Percentiles rank a stretch among this genome's conserved stretches.
Conservation (phyloP, 768 basidiomycete species). For the Leccinum pellstonianum region DNA sequence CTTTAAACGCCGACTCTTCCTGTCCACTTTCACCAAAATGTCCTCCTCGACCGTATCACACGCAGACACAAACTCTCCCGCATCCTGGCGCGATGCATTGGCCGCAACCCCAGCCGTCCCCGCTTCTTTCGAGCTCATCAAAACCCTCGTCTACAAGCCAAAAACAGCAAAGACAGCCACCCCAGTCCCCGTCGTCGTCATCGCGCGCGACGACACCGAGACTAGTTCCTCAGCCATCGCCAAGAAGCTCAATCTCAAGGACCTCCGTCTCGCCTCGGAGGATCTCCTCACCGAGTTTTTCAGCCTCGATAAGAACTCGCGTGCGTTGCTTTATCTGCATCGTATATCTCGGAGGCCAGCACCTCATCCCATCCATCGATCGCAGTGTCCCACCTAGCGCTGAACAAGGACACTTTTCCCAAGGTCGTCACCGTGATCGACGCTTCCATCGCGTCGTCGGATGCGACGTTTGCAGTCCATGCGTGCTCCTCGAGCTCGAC, state of each 20-base stretch:
- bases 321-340: conserved; percentile 46
- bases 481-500: conserved; percentile 69
- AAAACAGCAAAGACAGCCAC: conserved; percentile 90
- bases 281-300: conserved; percentile 88
- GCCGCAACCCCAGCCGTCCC: conserved; percentile 50
- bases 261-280: conserved; percentile 80
- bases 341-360: not conserved
- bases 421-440: conserved; percentile 78
- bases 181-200: conserved; percentile 82
- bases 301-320: conserved; percentile 77
- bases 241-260: conserved; percentile 82
- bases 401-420: conserved; percentile 63
- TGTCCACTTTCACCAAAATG: conserved; percentile 32
- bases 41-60: conserved; percentile 49
- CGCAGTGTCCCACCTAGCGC: conserved; percentile 77
- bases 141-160: conserved; percentile 93
- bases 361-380: conserved; percentile 9
- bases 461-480: conserved; percentile 69
- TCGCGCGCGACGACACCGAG: conserved; percentile 84
- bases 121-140: conserved; percentile 68
- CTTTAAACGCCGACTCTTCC: conserved; percentile 16
- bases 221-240: conserved; percentile 74
- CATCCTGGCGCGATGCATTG: conserved; percentile 75
- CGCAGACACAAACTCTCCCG: conserved; percentile 61
- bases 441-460: conserved; percentile 66